These are phyloP conservation scores for Geotrichum restrictum DNA, from an alignment of 1,139 yeast species.

Conservation along the genomic window DNA sequence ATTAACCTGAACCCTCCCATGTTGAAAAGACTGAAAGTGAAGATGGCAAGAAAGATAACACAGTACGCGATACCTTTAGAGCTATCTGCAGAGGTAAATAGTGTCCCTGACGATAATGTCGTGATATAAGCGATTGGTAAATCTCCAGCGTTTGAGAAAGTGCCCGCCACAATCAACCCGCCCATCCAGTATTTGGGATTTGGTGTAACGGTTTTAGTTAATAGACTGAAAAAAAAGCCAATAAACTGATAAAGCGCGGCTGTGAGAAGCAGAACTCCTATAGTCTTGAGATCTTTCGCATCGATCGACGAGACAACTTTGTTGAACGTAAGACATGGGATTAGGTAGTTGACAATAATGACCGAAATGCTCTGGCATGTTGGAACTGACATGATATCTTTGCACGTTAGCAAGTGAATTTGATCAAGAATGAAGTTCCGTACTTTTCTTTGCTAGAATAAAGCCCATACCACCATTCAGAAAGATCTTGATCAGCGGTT, in stretches of 20 bases:
- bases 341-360: conserved; percentile 62
- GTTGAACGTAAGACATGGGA: conserved; percentile 76
- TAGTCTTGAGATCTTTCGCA: conserved; percentile 52
- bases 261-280: conserved; percentile 52
- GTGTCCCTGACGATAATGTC: conserved; percentile 64
- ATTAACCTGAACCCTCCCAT: conserved; percentile 69
- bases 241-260: conserved; percentile 48
- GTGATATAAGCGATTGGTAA: conserved; percentile 86
- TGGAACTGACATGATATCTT: conserved; percentile 61
- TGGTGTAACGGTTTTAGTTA: conserved; percentile 42
- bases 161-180: conserved; percentile 70
- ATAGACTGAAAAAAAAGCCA: conserved; percentile 35
- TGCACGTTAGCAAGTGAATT: conserved; percentile 53
- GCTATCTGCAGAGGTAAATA: conserved; percentile 57
- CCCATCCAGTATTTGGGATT: conserved; percentile 76
- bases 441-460: conserved; percentile 57
- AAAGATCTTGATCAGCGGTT: conserved; percentile 84
- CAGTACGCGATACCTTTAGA: conserved; percentile 82
- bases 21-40: conserved; percentile 67
- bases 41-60: conserved; percentile 71
- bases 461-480: conserved; percentile 70
- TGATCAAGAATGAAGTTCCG: no score
- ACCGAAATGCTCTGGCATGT: conserved; percentile 67
- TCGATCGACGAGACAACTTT: conserved; percentile 68
- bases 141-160: conserved; percentile 62